Evolutionary conservation across 2,329 filamentous ascomycete species (phyloP).

Genomic region (Xylariaceae sp.): DNA sequence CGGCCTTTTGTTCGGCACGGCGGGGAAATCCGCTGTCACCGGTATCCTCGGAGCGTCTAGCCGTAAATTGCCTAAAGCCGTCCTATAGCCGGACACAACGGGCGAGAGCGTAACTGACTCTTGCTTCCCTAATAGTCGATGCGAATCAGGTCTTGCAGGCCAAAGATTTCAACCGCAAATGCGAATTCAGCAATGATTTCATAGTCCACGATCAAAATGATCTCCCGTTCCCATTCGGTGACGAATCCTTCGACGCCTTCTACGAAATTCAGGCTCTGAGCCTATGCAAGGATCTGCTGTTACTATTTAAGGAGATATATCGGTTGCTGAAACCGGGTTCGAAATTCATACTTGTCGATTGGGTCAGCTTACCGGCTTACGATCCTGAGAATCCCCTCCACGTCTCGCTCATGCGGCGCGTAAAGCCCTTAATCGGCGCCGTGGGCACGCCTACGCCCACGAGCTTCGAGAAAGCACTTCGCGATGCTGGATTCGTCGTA

Average conservation of each 20-base stretch:
- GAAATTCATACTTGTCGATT: conserved; percentile 47
- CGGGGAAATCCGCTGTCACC: neutral
- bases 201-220: conserved; percentile 47
- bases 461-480: conserved; percentile 41
- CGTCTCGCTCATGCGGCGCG: conserved; percentile 46
- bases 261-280: conserved; percentile 55
- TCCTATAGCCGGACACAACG: neutral
- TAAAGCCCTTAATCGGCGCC: conserved; percentile 51
- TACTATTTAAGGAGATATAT: conserved; percentile 44
- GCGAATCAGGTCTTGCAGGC: conserved; percentile 41
- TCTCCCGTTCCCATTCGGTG: conserved; percentile 46
- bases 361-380: conserved; percentile 48
- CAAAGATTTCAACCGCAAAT: conserved; percentile 29
- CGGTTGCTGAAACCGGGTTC: conserved; percentile 47
- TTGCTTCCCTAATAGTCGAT: conserved; percentile 33
- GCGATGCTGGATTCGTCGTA: conserved; percentile 44
- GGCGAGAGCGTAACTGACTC: neutral
- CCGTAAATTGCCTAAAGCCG: neutral
- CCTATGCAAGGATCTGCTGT: conserved; percentile 44
- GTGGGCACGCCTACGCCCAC: conserved; percentile 49
- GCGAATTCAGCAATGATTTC: conserved; percentile 40
- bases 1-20: neutral
- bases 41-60: neutral
- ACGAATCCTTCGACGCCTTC: conserved; percentile 46
- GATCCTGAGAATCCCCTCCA: conserved; percentile 43